Base-by-base conservation (phyloP, 2,329 filamentous ascomycete genomes). In the Claviceps sp. region DNA sequence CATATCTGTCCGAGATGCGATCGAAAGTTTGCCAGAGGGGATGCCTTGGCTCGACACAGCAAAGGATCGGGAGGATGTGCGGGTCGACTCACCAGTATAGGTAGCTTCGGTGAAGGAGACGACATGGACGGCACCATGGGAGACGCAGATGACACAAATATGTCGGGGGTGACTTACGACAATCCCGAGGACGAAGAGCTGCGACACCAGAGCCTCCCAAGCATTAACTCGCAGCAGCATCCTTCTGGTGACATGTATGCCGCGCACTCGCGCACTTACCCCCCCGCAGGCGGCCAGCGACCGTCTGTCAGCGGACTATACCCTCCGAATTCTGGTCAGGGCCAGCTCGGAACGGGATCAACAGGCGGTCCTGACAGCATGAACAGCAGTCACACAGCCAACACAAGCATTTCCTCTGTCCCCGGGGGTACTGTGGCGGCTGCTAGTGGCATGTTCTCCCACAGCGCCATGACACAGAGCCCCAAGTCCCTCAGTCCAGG, bases 41-140 rank as follows among this genome's bases (percentile, higher is more conserved):
- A 98, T 73, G 93, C 93, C 26, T 72, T 98, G 51, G 93, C 93
- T 45, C 82, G 93, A 55, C 93, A 98, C 65, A 95, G 88, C 65
- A 97, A 97, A 69, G 93, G 93, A 38, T 87, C 90, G 51, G 93
- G 93, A 51, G 93, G 93, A 47, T 98, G 93, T 69, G 93, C 94
- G 13, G 93, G 93, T 52, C 82, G 93, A 53, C 79, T 93, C 57
- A 84, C 89, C 41, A 96, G 90, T 61, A 84, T 89, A 77, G 84
- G 85, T 44, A 84, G 84, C 64, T 94, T 89, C 65, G 85, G 81
- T 30, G 83, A 85, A 17, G 86, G 89, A 39, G 88, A 90, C 51
- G 87, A 93, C 47, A 74, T 81, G 54, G 79, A 76, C 17, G 68
- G 73, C 17, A 73, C 73, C 48, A 65, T 72, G 50, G 64, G 62